Percentiles rank a stretch among this genome's conserved stretches.
These are phyloP conservation scores for Cryomyces minteri DNA, from an alignment of 495 filamentous ascomycete genomes.

Conservation along the genomic window DNA sequence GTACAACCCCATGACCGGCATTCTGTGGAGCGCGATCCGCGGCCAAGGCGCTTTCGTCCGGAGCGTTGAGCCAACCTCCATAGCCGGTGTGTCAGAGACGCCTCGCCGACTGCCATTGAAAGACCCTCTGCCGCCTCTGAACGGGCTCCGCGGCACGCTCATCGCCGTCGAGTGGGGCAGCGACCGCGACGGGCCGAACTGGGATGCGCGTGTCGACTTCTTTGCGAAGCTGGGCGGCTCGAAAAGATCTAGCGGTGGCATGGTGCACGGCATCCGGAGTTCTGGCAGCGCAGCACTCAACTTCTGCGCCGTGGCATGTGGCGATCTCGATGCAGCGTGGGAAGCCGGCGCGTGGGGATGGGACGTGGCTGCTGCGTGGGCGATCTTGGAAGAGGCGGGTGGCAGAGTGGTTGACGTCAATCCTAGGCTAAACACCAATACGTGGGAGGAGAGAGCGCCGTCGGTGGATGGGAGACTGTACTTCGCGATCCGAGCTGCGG, in stretches of 20 bases:
- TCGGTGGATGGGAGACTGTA: conserved; percentile 9
- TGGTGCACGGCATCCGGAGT: conserved; percentile 7
- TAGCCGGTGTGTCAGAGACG: too few relatives aligned
- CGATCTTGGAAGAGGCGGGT: conserved; percentile 11
- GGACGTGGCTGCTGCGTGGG: conserved; percentile 13
- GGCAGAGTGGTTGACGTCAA: conserved; percentile 9
- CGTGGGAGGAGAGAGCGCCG: conserved; percentile 4
- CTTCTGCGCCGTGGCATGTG: conserved; percentile 12
- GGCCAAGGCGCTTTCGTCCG: conserved; percentile 4
- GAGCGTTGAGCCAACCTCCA: background rate
- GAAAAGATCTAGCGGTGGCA: conserved; percentile 4
- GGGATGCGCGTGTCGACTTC: conserved; percentile 6
- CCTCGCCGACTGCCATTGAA: conserved; percentile 31
- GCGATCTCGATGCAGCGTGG: conserved; percentile 8
- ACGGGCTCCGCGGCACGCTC: conserved; percentile 6
- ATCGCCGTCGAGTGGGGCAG: conserved; percentile 11
- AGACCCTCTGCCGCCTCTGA: conserved; percentile 4
- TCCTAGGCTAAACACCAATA: background rate
- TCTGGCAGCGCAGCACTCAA: conserved; percentile 10
- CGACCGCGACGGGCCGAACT: background rate
- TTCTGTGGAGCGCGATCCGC: conserved; percentile 6
- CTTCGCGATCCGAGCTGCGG: conserved; percentile 6
- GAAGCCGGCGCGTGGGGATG: conserved; percentile 11
- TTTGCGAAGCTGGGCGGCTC: conserved; percentile 4
- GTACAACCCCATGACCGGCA: conserved; percentile 7